Evolutionary conservation across 108 stramenopile species (phyloP).

Genomic region (Nannochloropsis oceanica): DNA sequence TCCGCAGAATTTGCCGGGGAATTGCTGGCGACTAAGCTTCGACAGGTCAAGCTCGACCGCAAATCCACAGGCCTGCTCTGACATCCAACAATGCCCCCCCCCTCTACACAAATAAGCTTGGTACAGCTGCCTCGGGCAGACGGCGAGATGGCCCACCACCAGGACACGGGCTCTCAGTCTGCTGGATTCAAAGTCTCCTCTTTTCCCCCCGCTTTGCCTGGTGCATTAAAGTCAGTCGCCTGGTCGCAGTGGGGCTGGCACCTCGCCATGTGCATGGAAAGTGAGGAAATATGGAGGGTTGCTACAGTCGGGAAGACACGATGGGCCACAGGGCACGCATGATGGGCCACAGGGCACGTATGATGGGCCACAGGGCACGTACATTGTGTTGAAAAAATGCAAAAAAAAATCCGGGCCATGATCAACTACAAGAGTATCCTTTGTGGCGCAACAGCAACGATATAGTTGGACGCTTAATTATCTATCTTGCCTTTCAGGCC

Average conservation of each 20-base stretch:
- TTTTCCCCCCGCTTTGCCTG: not conserved
- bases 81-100: not conserved
- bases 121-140: not conserved
- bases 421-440: too few species aligned
- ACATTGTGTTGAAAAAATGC: too few species aligned
- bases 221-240: not conserved
- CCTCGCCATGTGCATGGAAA: not conserved
- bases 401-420: too few species aligned
- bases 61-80: not conserved
- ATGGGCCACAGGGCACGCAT: too few species aligned
- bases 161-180: not conserved
- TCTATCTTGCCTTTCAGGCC: too few species aligned
- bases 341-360: too few species aligned
- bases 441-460: too few species aligned
- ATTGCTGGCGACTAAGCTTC: not conserved
- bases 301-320: too few species aligned
- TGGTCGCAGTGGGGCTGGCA: not conserved
- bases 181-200: not conserved
- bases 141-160: not conserved
- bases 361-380: too few species aligned
- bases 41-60: not conserved
- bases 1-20: not conserved
- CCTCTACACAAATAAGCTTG: not conserved
- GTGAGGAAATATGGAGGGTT: too few species aligned
- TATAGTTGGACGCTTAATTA: too few species aligned